phyloP scores from a whole-genome alignment of 495 filamentous ascomycete genomes.

The Lichina pygmaea region DNA sequence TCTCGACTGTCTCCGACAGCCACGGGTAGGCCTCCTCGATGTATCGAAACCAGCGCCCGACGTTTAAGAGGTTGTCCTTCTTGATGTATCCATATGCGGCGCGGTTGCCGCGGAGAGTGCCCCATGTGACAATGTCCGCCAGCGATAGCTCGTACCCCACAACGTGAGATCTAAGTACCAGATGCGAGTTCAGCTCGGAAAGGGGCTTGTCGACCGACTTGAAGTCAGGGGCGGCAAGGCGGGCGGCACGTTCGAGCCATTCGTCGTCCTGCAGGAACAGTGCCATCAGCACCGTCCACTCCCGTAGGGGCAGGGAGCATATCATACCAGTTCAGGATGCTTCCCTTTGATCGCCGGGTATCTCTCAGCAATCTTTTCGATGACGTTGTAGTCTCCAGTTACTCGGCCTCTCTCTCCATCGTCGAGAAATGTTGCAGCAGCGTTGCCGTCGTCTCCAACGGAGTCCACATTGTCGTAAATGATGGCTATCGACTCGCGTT shows the following conservation, averaged over 20 bases:
- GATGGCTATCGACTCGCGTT: slow-evolving; percentile 14
- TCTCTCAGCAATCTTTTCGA: slow-evolving; percentile 14
- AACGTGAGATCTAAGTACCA: slow-evolving; percentile 65
- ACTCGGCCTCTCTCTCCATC: slow-evolving; percentile 11
- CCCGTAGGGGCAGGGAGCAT: slow-evolving; percentile 1
- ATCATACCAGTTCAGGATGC: slow-evolving; percentile 16
- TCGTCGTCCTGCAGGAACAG: slow-evolving; percentile 17
- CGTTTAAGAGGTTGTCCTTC: slow-evolving; percentile 46
- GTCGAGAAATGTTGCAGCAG: slow-evolving; percentile 14
- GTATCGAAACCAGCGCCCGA: slow-evolving; percentile 72
- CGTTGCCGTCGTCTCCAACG: slow-evolving; percentile 18
- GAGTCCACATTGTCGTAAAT: slow-evolving; percentile 20
- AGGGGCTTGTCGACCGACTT: slow-evolving; percentile 54
- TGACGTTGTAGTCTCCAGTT: slow-evolving; percentile 13
- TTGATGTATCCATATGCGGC: slow-evolving; percentile 57
- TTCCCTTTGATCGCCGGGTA: slow-evolving; percentile 18
- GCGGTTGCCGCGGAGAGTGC: slow-evolving; percentile 63
- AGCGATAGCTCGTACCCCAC: slow-evolving; percentile 57
- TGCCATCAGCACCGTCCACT: not conserved
- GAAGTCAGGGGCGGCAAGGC: slow-evolving; percentile 38
- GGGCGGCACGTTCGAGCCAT: slow-evolving; percentile 25
- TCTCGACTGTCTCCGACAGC: slow-evolving; percentile 18
- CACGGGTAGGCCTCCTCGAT: slow-evolving; percentile 30
- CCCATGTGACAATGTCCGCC: slow-evolving; percentile 62
- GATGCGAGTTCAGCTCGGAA: slow-evolving; percentile 55